Percentiles rank a stretch among this genome's conserved stretches.
These are phyloP conservation scores for Mycena latifolia DNA, from an alignment of 768 basidiomycete genomes.

Conservation along the genomic window DNA sequence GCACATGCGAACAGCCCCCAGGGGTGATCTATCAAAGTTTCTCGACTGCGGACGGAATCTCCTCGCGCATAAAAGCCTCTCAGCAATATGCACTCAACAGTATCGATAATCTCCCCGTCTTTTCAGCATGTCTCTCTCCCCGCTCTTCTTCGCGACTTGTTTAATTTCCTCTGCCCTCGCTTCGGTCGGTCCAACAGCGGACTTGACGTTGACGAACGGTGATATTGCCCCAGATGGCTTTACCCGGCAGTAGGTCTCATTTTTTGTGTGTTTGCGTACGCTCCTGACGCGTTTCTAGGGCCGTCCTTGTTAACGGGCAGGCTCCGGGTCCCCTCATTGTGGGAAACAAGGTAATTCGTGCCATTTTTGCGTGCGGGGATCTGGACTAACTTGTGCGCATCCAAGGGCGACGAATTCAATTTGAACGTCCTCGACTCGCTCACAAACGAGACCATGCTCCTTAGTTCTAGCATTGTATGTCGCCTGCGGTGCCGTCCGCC, in stretches of 20 bases:
- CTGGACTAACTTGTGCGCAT: background rate
- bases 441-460: constrained; percentile 21
- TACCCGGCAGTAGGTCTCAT: background rate
- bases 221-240: constrained; percentile 30
- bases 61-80: background rate
- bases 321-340: constrained; percentile 28
- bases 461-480: constrained; percentile 13
- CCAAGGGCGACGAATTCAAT: constrained; percentile 11
- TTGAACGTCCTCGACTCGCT: constrained; percentile 12
- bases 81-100: background rate
- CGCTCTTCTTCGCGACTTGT: constrained; percentile 16
- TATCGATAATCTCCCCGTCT: background rate
- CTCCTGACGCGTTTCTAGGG: no score
- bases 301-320: no score
- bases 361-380: background rate
- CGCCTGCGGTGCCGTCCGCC: background rate
- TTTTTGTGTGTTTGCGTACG: no score
- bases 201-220: constrained; percentile 15
- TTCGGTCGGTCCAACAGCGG: constrained; percentile 29
- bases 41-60: background rate
- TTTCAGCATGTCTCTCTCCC: constrained; percentile 15
- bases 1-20: background rate
- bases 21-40: no score
- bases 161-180: constrained; percentile 28
- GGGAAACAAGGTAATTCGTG: constrained; percentile 18